Percentiles rank a stretch among this genome's conserved stretches.
Conservation (phyloP, 2,329 filamentous ascomycete genomes). For the Zasmidium citrigriseum region DNA sequence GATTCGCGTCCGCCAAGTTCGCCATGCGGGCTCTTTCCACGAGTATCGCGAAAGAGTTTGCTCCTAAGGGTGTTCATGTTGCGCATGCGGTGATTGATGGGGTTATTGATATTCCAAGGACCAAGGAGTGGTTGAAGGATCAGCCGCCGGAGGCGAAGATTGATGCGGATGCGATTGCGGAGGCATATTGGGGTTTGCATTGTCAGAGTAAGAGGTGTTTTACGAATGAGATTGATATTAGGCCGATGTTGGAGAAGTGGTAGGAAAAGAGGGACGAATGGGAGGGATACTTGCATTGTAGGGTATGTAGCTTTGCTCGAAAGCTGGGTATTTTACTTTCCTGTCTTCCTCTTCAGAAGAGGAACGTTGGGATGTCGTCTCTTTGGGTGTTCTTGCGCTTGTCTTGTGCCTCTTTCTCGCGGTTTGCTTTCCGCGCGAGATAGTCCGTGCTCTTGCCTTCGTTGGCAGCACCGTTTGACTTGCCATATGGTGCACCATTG, state of each 20-base stretch:
- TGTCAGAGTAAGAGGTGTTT: conserved; percentile 77
- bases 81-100: conserved; percentile 77
- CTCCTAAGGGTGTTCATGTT: conserved; percentile 80
- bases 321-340: not conserved
- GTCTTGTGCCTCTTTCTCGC: conserved; percentile 21
- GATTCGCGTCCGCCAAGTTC: conserved; percentile 80
- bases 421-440: conserved; percentile 35
- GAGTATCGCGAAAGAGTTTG: conserved; percentile 79
- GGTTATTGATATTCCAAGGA: conserved; percentile 76
- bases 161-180: conserved; percentile 79
- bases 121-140: conserved; percentile 60
- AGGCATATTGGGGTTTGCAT: conserved; percentile 82
- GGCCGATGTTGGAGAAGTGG: conserved; percentile 84
- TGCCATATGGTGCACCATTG: not conserved
- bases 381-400: conserved; percentile 29
- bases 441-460: conserved; percentile 3
- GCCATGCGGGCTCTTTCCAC: conserved; percentile 73
- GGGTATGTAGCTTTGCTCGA: not conserved
- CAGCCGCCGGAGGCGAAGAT: conserved; percentile 67
- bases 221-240: conserved; percentile 77
- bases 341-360: conserved; percentile 38
- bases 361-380: conserved; percentile 46
- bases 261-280: conserved; percentile 40
- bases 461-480: not conserved
- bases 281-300: not conserved